Base-by-base conservation (phyloP, 306 rosid genomes). In the Pueraria montana region DNA sequence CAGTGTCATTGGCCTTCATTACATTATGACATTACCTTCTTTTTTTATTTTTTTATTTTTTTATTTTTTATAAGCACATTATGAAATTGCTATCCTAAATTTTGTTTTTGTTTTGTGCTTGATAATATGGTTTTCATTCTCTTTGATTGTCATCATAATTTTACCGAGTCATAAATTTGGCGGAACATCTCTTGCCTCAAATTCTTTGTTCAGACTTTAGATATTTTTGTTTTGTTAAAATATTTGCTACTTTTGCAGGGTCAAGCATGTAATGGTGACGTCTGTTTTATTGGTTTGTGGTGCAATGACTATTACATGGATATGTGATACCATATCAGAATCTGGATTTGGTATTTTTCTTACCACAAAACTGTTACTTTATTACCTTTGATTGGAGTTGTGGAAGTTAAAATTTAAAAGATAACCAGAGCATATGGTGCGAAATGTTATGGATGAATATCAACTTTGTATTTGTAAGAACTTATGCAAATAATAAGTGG, bases 301-400 rank as follows among this genome's bases (percentile, higher is more conserved):
- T 80, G 98, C 99, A 11, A 96, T 94, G 99, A 92, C 95, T 82
- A 91, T 87, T 76, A 89, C 93, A 6, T 96, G 98, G 97, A 94
- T 96, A 52, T 94, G 98, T 89, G 99, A 96, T 82, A 94, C 97
- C 72, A 96, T 96, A 84, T 59, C 99, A 82, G 98, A 96, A 88
- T 91, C 99, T 86, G 98, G 99, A 84, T 92, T 96, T 82, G 99
- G 99, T 96, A 91, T 6, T 64, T 32, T 72, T 69, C 85, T 80
- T 82, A 66, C 74, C 58, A 12, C 70, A 38, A 50, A 66, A 38
- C 84, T 72, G 52, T 65, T 74, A 80, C 82, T 80, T 50, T 46
- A 55, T 70, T 59, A 23, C 76, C 5, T 67, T 61, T 71, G 48
- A 71, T 74, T 76, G 56, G 71, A 70, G 72, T 70, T 75, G 55